Evolutionary conservation across 495 filamentous ascomycete genomes (phyloP).

Genomic region (Sphaerosporella brunnea): DNA sequence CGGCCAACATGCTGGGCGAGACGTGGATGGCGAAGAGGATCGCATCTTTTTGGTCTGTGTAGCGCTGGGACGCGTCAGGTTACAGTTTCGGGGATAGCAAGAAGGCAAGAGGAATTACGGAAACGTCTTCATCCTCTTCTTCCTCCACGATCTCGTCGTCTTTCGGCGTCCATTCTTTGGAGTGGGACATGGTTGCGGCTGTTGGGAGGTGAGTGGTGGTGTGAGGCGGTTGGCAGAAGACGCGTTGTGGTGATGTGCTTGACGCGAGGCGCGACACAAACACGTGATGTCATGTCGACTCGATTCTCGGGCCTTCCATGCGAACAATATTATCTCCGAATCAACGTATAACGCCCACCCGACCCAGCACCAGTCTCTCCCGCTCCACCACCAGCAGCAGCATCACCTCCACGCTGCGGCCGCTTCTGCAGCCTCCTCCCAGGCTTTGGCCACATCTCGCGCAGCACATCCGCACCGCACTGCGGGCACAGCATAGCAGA

Average conservation of each 20-base stretch:
- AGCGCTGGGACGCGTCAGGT: constrained; percentile 39
- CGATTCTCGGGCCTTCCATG: too few species aligned
- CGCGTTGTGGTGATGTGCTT: too few species aligned
- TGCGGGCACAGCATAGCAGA: too few species aligned
- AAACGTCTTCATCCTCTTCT: constrained; percentile 22
- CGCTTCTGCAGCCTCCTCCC: too few species aligned
- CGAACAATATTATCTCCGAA: too few species aligned
- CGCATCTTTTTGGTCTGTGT: constrained; percentile 86
- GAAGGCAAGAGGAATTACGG: constrained; percentile 5
- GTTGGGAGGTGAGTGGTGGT: background rate
- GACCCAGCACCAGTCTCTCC: too few species aligned
- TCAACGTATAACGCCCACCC: too few species aligned
- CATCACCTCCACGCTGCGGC: too few species aligned
- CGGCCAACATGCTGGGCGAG: constrained; percentile 70
- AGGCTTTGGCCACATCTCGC: too few species aligned
- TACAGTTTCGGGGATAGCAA: background rate
- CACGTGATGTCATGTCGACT: background rate
- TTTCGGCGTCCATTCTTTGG: constrained; percentile 24
- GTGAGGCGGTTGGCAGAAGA: too few species aligned
- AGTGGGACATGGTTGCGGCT: constrained; percentile 13
- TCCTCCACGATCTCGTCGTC: constrained; percentile 25
- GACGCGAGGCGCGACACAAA: background rate
- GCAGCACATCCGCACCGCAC: too few species aligned
- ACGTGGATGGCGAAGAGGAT: constrained; percentile 91
- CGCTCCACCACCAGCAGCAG: too few species aligned